phyloP scores from a whole-genome alignment of 257 asterid species.

The Hygrophila difformis region DNA sequence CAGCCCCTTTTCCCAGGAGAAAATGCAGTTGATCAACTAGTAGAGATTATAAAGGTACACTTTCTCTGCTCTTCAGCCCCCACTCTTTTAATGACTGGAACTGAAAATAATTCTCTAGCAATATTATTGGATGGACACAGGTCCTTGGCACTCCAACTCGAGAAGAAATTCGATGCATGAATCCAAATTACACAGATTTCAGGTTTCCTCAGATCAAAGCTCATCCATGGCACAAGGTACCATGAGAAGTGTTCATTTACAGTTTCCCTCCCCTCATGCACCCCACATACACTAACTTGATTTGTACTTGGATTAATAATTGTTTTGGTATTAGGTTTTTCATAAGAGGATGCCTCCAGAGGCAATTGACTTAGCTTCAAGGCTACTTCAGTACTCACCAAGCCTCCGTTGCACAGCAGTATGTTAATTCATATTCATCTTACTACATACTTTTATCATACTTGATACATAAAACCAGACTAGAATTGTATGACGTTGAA shows the following conservation, averaged over 20 bases:
- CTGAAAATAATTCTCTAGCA: not conserved
- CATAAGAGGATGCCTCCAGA: slow-evolving; percentile 94
- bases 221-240: slow-evolving; percentile 54
- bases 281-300: not conserved
- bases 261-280: no score
- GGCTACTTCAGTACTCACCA: slow-evolving; percentile 89
- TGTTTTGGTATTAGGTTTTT: slow-evolving; percentile 50
- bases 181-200: slow-evolving; percentile 83
- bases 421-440: slow-evolving; percentile 19
- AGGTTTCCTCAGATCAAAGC: no score
- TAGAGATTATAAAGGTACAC: slow-evolving; percentile 81
- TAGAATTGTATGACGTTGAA: not conserved
- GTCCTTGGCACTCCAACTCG: slow-evolving; percentile 96
- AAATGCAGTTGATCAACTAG: slow-evolving; percentile 93
- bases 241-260: not conserved
- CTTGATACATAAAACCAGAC: not conserved
- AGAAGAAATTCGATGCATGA: slow-evolving; percentile 92
- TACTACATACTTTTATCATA: no score
- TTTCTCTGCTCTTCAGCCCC: no score
- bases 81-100: not conserved
- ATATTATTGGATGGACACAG: slow-evolving; percentile 31
- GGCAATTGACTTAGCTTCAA: slow-evolving; percentile 91
- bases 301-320: slow-evolving; percentile 13
- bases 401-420: slow-evolving; percentile 88
- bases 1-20: slow-evolving; percentile 97